Base-by-base conservation (phyloP, 2,329 filamentous ascomycete species). In the Paraconiothyrium brasiliense region DNA sequence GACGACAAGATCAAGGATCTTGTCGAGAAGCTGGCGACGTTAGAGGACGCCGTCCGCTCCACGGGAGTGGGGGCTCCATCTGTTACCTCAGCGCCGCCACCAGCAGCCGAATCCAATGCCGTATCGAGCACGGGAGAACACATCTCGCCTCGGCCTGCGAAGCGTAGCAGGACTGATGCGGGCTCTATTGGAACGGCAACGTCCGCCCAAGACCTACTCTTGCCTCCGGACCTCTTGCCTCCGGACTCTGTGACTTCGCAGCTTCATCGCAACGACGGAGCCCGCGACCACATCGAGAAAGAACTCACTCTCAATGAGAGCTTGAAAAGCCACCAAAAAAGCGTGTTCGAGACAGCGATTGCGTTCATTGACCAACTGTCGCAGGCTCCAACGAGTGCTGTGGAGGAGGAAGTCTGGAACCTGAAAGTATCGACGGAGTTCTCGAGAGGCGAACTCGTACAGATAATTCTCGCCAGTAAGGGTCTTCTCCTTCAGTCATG, bases 1-100 rank as follows among this genome's bases (percentile, higher is more conserved):
- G 71, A 74, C 39, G 73, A 74, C 8, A 75, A 72, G 46, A 73
- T 76, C 39, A 66, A 71, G 65, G 70, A 67, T 20, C 68, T 76
- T 27, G 68, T 75, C 4, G 61, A 74, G 27, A 68, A 71, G 22
- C 63, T 76, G 1, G 70, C 72, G 3, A 71, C 58, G 16, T 62
- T 76, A 0, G 73, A 76, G 44, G 60, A 73, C 37, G 69, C 71
- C 2, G 68, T 75, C 3, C 62, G 56, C 13, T 24, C 16, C n/a
- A 34, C 46, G 14, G 24, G 50, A 22, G 43, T n/a, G 4, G 37
- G n/a, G 9, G 34, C 32, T 20, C 8, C 34, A 30, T 59, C 49
- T 54, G 60, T 44, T 41, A 20, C 16, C n/a, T 47, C 57, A 20
- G 16, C 37, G 13, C 30, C 48, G 20, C 44, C 41, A 16, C 5